Conservation (phyloP, 2,329 filamentous ascomycete species). For the Thielaviopsis ethacetica region DNA sequence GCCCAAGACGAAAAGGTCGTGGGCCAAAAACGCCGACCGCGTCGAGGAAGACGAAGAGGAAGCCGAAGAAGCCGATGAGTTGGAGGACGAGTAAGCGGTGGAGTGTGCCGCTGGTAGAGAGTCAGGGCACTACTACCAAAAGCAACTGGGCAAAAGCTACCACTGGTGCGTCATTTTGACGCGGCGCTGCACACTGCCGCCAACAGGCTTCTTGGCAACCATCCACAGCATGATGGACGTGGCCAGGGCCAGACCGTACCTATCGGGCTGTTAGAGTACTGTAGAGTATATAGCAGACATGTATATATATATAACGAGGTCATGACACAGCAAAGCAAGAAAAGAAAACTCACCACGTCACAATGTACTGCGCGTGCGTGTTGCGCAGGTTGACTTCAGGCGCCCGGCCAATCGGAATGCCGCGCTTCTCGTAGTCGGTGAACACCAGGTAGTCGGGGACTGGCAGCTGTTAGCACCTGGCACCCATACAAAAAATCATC, state of each 20-base stretch:
- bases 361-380: slow-evolving; percentile 96
- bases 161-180: slow-evolving; percentile 63
- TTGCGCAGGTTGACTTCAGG: slow-evolving; percentile 88
- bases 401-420: slow-evolving; percentile 75
- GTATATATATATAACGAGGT: not conserved
- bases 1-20: slow-evolving; percentile 31
- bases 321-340: not conserved
- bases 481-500: not conserved
- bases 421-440: slow-evolving; percentile 60
- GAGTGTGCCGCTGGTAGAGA: no score
- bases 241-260: slow-evolving; percentile 72
- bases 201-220: slow-evolving; percentile 71
- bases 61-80: slow-evolving; percentile 17
- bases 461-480: slow-evolving; percentile 25
- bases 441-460: slow-evolving; percentile 56
- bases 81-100: slow-evolving; percentile 14
- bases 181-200: slow-evolving; percentile 50
- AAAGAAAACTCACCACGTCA: slow-evolving; percentile 63
- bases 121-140: not conserved
- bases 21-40: slow-evolving; percentile 14
- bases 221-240: slow-evolving; percentile 95
- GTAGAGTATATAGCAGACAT: not conserved
- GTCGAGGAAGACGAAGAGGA: slow-evolving; percentile 26
- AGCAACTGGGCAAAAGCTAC: slow-evolving; percentile 22
- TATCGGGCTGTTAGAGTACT: slow-evolving; percentile 21